Evolutionary conservation across 441 rosid genomes (phyloP).

Genomic region (Syzygium malaccense): DNA sequence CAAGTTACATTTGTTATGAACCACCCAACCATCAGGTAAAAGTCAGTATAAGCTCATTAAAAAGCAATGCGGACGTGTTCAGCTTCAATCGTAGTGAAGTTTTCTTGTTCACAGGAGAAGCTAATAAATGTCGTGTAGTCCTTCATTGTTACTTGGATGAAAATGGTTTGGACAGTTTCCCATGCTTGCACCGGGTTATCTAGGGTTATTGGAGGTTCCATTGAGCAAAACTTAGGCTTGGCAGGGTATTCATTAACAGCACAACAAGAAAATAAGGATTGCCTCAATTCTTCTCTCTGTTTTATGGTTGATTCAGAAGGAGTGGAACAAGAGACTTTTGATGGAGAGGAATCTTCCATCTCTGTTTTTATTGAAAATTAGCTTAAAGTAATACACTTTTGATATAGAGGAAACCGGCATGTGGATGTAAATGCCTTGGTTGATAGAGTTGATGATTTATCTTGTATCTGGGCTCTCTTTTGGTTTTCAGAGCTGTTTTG

Average conservation of each 20-base stretch:
- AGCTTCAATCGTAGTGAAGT: background rate
- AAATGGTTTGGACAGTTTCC: background rate
- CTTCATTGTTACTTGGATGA: background rate
- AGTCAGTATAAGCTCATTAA: background rate
- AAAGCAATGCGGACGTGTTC: background rate
- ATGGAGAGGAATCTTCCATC: background rate
- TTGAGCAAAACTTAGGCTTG: background rate
- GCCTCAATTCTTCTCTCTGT: background rate
- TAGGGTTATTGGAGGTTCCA: background rate
- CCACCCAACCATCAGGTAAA: background rate
- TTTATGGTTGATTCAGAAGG: background rate
- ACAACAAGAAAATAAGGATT: background rate
- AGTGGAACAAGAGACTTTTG: background rate
- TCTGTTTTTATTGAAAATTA: background rate
- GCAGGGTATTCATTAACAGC: background rate
- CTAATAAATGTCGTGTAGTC: background rate
- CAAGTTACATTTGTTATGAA: background rate
- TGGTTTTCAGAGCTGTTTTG: background rate
- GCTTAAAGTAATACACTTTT: background rate
- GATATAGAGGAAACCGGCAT: background rate
- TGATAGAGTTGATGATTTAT: background rate
- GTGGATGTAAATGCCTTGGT: background rate
- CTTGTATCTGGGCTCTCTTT: background rate
- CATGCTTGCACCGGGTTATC: background rate
- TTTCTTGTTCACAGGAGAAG: background rate